Evolutionary conservation across 176 grass and related monocot species (phyloP), one percentile per base, ranked within the genome.

Genomic region (Melocanna baccifera): DNA sequence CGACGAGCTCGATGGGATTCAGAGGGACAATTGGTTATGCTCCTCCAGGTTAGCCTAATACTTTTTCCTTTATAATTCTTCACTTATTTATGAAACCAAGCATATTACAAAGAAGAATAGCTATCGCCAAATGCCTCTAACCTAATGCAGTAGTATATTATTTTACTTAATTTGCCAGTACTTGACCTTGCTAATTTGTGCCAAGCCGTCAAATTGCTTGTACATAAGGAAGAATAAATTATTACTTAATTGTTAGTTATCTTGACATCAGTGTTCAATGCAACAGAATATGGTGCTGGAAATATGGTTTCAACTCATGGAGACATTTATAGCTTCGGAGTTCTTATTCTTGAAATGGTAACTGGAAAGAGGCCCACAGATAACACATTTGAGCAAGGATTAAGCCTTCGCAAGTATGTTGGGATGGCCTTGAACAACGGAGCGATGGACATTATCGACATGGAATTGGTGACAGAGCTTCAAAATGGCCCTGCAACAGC

Each of bases 241-340:
- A 10, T 22, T 63, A 8, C 8, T 14, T 7, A 20, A 20, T 40
- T 64, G 40, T 30, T 63, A 26, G 0, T 32, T 30, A 15, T 2
- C 11, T 6, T 63, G 29, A 30, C 41, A 12, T 66, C 42, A 8
- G 3, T 68, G 18, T 40, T 25, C 6, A 67, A 80, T 80, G 30
- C 18, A 81, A 71, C 62, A 87, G 81, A 85, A 26, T 87, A 87
- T 51, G 81, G 66, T 68, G 51, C 51, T 28, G 84, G 84, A 39
- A 78, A 57, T 51, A 23, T 53, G 46, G 80, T 91, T 22, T 86
- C 84, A 50, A 74, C 66, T 8, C 73, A 74, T 13, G 84, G 73
- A 34, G 88, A 79, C 52, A 78, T 84, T 5, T 90, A 90, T 10
- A 90, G 88, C 58, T 87, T 73, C 5, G 84, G 88, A 12, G 47